A percentile compares a stretch with the other conserved stretches of the same genome.
These are phyloP conservation scores for Kwoniella heveanensis DNA, from an alignment of 768 basidiomycete genomes.

Conservation along the genomic window DNA sequence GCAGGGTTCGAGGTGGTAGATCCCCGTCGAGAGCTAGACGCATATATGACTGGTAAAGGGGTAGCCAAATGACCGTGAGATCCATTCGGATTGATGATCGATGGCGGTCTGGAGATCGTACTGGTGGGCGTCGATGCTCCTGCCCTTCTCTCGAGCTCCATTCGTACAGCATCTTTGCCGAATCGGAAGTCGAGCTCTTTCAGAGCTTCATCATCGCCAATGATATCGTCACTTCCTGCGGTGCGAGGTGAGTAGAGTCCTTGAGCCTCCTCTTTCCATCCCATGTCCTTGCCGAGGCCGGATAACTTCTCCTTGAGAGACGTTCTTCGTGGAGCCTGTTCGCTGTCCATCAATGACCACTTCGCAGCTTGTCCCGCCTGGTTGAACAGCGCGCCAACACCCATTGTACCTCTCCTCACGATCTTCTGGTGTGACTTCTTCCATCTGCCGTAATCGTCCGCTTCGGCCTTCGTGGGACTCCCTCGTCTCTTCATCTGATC, in stretches of 20 bases:
- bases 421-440: constrained; percentile 35
- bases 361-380: constrained; percentile 34
- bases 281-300: background rate
- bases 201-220: constrained; percentile 32
- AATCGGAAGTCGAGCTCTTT: constrained; percentile 45
- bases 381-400: constrained; percentile 34
- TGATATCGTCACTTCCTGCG: constrained; percentile 16
- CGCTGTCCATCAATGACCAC: constrained; percentile 36
- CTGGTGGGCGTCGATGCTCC: constrained; percentile 9
- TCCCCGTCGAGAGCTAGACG: constrained; percentile 19
- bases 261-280: constrained; percentile 9
- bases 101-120: constrained; percentile 11
- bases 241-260: constrained; percentile 6
- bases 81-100: constrained; percentile 7
- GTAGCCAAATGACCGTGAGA: constrained; percentile 2
- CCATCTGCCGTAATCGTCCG: constrained; percentile 47
- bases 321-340: background rate
- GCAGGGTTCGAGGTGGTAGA: constrained; percentile 13
- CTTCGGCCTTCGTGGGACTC: constrained; percentile 12
- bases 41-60: constrained; percentile 17
- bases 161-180: constrained; percentile 33
- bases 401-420: constrained; percentile 22
- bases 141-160: constrained; percentile 32
- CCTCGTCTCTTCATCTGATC: constrained; percentile 17
- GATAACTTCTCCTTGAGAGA: background rate